Conservation (phyloP, 148 eudicot genomes). For the Drosera capensis region DNA sequence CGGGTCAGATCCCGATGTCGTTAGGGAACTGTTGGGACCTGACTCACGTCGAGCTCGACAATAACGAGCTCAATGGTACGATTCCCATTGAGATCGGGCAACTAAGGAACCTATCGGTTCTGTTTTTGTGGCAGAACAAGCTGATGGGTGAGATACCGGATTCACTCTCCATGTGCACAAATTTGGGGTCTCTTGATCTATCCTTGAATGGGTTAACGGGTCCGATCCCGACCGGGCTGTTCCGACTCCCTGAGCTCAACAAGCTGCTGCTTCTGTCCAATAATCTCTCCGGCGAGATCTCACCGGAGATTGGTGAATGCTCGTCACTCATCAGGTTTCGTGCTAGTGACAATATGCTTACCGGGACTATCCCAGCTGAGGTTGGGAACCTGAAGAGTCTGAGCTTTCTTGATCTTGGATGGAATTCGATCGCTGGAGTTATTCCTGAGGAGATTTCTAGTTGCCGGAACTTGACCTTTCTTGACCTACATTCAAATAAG, state of each 20-base stretch:
- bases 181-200: slow-evolving; percentile 57
- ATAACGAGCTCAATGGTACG: slow-evolving; percentile 57
- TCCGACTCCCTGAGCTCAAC: slow-evolving; percentile 47
- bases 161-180: slow-evolving; percentile 31
- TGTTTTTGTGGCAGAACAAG: slow-evolving; percentile 72
- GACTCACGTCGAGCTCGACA: slow-evolving; percentile 74
- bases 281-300: slow-evolving; percentile 54
- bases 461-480: slow-evolving; percentile 62
- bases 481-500: slow-evolving; percentile 74
- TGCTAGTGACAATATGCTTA: slow-evolving; percentile 43
- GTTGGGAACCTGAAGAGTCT: slow-evolving; percentile 53
- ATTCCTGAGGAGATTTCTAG: slow-evolving; percentile 58
- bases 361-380: slow-evolving; percentile 53
- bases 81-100: slow-evolving; percentile 67
- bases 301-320: slow-evolving; percentile 65
- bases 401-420: slow-evolving; percentile 68
- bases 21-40: slow-evolving; percentile 54
- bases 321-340: slow-evolving; percentile 58
- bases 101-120: slow-evolving; percentile 32
- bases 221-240: slow-evolving; percentile 49
- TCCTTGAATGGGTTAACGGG: slow-evolving; percentile 63
- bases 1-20: slow-evolving; percentile 49
- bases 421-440: slow-evolving; percentile 44
- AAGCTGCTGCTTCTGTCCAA: slow-evolving; percentile 58
- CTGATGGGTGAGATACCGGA: slow-evolving; percentile 62